Evolutionary conservation across 2,329 filamentous ascomycete genomes (phyloP), one percentile per base, ranked within the genome.

Genomic region (Diaporthe humulicola): DNA sequence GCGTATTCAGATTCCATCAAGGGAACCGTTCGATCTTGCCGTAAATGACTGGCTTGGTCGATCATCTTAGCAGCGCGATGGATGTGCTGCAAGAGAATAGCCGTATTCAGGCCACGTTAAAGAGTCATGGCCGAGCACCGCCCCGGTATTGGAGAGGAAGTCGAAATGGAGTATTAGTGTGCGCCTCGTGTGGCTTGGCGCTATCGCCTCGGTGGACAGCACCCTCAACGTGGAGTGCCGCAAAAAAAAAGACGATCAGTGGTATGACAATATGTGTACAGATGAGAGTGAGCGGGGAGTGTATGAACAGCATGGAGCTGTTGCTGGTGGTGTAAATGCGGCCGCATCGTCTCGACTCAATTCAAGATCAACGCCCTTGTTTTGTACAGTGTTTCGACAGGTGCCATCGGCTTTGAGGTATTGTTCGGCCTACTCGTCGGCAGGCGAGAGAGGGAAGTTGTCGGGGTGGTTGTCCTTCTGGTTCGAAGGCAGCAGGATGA

Each of bases 301-400:
- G 28, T 4, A 38, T 38, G n/a, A 22, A 9, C 30, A 17, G 30
- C 22, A 5, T 2, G 17, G 3, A 28, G 45, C 22, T 22, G 30
- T n/a, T 19, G 1, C 7, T 10, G 40, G 17, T 17, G 2, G 8
- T 5, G 8, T 22, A 4, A 22, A 33, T 22, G 17, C 9, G 30
- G 54, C 28, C 54, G 17, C 14, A 19, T 7, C 17, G 19, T 52
- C 64, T 67, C 28, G 22, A 38, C 5, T 38, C n/a, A 8, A 25
- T 38, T 61, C n/a, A 42, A 28, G 15, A 38, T 1, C 22, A n/a
- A 25, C 30, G 36, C 22, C 1, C 4, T n/a, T 67, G 17, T 67
- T 64, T 67, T 52, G 30, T 67, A 67, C 45, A 67, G 61, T 52
- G 22, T 67, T 50, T 25, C 12, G 30, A 50, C 30, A 52, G 4